These are phyloP conservation scores for Termitomyces sp. DNA, from an alignment of 768 basidiomycete species.

Conservation along the genomic window DNA sequence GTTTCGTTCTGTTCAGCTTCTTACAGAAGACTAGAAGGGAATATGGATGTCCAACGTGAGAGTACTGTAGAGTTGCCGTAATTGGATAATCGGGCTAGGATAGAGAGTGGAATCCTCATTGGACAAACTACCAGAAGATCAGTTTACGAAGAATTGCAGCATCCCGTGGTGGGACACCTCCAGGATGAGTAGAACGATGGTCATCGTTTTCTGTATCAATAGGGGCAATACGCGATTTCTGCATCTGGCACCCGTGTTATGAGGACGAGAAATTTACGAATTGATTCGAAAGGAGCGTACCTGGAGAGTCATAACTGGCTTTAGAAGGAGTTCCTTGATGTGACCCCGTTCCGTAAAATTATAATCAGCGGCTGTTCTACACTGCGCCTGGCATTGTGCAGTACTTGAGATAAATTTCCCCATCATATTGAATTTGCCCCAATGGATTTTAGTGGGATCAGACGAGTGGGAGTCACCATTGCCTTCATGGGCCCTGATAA, in stretches of 20 bases:
- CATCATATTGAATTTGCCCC: slow-evolving; percentile 95
- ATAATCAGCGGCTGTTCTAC: slow-evolving; percentile 57
- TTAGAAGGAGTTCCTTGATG: slow-evolving; percentile 53
- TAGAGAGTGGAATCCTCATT: not conserved
- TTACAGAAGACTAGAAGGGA: not conserved
- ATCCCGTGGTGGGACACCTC: slow-evolving; percentile 31
- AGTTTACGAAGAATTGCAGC: slow-evolving; percentile 46
- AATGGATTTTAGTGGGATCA: slow-evolving; percentile 77
- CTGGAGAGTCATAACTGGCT: slow-evolving; percentile 66
- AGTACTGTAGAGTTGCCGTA: not conserved
- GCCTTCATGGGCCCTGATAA: slow-evolving; percentile 83
- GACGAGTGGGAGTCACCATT: slow-evolving; percentile 68
- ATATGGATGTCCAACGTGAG: not conserved
- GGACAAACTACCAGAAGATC: slow-evolving; percentile 36
- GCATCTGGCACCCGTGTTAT: slow-evolving; percentile 46
- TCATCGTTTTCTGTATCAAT: slow-evolving; percentile 44
- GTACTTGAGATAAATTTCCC: slow-evolving; percentile 80
- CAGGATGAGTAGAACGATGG: slow-evolving; percentile 22
- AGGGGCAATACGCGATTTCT: slow-evolving; percentile 58
- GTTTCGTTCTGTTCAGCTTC: too few species aligned
- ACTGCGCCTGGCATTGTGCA: slow-evolving; percentile 73
- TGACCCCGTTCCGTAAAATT: slow-evolving; percentile 52
- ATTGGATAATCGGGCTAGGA: not conserved
- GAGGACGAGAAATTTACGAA: not conserved
- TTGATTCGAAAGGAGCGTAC: slow-evolving; percentile 31